phyloP scores from a whole-genome alignment of 164 flowering plant genomes.

The Paratinospora sagittata region DNA sequence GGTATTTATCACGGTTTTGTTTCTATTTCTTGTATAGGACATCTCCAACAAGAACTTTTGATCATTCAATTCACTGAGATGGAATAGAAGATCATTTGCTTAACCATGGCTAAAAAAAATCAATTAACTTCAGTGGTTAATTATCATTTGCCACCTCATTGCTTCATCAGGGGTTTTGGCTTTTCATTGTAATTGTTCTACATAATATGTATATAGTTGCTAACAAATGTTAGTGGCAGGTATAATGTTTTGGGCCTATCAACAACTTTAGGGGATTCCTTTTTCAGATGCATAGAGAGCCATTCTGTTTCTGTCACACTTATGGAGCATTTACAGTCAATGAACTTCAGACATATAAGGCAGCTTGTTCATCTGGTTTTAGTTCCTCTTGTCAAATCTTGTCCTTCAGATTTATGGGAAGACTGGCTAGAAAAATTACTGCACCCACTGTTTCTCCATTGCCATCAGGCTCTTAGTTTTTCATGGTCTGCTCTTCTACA shows the following conservation, averaged over 20 bases:
- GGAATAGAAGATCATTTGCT: neutral
- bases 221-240: slow-evolving; percentile 31
- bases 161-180: neutral
- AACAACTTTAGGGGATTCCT: slow-evolving; percentile 68
- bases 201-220: neutral
- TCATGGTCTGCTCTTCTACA: slow-evolving; percentile 82
- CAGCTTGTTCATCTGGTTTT: slow-evolving; percentile 76
- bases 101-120: neutral
- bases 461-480: slow-evolving; percentile 58
- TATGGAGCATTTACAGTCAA: slow-evolving; percentile 75
- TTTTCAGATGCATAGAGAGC: slow-evolving; percentile 57
- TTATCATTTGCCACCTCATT: neutral
- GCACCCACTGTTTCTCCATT: slow-evolving; percentile 62
- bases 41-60: neutral
- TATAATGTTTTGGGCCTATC: slow-evolving; percentile 91
- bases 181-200: neutral
- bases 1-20: neutral
- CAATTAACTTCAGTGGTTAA: neutral
- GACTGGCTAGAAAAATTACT: slow-evolving; percentile 69
- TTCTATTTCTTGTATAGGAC: neutral
- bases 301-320: slow-evolving; percentile 52
- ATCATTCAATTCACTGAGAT: neutral
- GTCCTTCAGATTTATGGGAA: slow-evolving; percentile 79
- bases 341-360: slow-evolving; percentile 91
- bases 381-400: slow-evolving; percentile 61